Evolutionary conservation across 768 basidiomycete species (phyloP).

Genomic region (Lactifluus subvellereus): DNA sequence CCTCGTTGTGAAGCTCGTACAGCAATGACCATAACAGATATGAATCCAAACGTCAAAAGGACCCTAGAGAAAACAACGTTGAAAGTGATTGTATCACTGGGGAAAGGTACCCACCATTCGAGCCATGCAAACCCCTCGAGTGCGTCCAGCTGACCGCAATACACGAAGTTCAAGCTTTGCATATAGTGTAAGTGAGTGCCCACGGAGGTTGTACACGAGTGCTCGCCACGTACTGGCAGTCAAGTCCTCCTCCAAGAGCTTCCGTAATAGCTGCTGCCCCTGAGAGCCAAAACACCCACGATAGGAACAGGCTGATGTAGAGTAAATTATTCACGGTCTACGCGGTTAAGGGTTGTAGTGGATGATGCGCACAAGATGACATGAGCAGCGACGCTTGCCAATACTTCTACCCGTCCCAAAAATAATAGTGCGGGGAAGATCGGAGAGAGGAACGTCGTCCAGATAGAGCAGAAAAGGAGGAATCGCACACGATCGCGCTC

Average conservation of each 20-base stretch:
- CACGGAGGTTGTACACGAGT: neutral
- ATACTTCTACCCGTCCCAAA: neutral
- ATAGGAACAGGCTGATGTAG: slow-evolving; percentile 18
- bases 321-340: neutral
- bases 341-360: neutral
- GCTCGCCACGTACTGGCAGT: slow-evolving; percentile 18
- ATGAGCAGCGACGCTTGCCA: slow-evolving; percentile 19
- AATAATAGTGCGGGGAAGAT: slow-evolving; percentile 14
- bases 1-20: slow-evolving; percentile 11
- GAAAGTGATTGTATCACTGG: neutral
- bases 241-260: slow-evolving; percentile 9
- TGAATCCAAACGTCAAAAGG: slow-evolving; percentile 17
- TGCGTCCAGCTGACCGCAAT: slow-evolving; percentile 21
- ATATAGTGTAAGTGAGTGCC: neutral
- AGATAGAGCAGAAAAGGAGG: slow-evolving; percentile 26
- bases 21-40: slow-evolving; percentile 12
- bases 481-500: slow-evolving; percentile 46
- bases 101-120: slow-evolving; percentile 18
- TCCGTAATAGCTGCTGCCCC: slow-evolving; percentile 23
- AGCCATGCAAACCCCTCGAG: slow-evolving; percentile 26
- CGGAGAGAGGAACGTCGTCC: slow-evolving; percentile 21
- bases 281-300: slow-evolving; percentile 26
- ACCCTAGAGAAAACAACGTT: slow-evolving; percentile 13
- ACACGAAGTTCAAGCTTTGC: slow-evolving; percentile 8
- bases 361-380: slow-evolving; percentile 16